Conservation (phyloP, 2,329 filamentous ascomycete genomes). For the Aspergillus sp. region DNA sequence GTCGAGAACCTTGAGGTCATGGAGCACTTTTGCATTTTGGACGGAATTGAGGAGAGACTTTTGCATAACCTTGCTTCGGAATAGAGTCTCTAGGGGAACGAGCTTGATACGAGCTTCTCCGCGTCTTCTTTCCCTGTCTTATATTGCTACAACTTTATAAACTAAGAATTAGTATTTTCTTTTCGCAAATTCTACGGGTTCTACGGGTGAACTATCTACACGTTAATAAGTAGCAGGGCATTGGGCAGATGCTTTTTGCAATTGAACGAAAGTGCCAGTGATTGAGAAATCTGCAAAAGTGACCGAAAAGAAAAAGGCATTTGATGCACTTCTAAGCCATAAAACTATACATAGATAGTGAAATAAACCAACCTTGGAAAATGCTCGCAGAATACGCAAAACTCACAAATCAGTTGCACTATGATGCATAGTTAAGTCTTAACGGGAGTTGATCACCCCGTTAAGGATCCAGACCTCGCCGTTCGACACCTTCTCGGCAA, state of each 20-base stretch:
- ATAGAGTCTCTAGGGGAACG: slow-evolving; percentile 5
- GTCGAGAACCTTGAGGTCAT: slow-evolving; percentile 93
- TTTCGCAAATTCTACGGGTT: not conserved
- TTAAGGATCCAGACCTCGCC: slow-evolving; percentile 81
- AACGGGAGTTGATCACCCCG: slow-evolving; percentile 52
- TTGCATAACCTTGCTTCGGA: slow-evolving; percentile 47
- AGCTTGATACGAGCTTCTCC: no score
- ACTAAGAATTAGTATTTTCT: slow-evolving; percentile 1
- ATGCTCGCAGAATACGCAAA: not conserved
- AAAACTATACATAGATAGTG: no score
- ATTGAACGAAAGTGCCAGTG: no score
- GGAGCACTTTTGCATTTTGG: slow-evolving; percentile 87
- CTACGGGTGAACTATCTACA: not conserved
- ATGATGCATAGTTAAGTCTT: not conserved
- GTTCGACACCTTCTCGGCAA: slow-evolving; percentile 75
- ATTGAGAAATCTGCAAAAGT: no score
- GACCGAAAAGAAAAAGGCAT: no score
- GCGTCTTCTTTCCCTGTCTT: slow-evolving; percentile 1
- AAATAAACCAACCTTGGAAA: no score
- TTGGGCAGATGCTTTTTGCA: no score
- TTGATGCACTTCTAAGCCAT: no score
- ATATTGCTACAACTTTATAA: slow-evolving; percentile 1
- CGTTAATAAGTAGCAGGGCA: no score
- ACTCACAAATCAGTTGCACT: slow-evolving; percentile 3
- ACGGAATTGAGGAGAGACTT: slow-evolving; percentile 81